Base-by-base conservation (phyloP, 2,329 filamentous ascomycete species). In the Tolypocladium tropicale region DNA sequence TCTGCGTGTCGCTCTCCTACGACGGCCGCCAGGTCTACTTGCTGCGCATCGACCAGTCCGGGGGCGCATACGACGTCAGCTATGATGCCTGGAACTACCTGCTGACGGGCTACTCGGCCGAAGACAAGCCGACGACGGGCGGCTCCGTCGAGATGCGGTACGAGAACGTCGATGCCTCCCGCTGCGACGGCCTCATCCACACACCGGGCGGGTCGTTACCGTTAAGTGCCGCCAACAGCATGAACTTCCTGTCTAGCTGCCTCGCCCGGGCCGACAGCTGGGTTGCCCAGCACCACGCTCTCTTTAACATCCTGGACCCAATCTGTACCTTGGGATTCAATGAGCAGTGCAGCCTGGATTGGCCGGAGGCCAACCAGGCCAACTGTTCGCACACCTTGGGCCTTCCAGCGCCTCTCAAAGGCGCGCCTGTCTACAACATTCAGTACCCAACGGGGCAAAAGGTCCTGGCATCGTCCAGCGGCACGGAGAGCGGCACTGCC, bases 61-160 rank as follows among this genome's bases (percentile, higher is more conserved):
- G 74, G 55, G 80, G 80, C 56, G 81, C 81, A 33, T 67, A 82
- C 68, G 82, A 84, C 65, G 73, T 84, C 64, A 76, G 72, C 64
- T 84, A 83, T 72, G 81, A 84, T 62, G 81, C 81, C 25, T 84
- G 80, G 79, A 83, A 82, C 69, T 81, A 80, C 61, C 78, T 84
- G n/a, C 63, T 69, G 52, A 78, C 75, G 0, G 78, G 78, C 55
- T 56, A 75, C 54, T 71, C 72, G 3, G 80, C 80, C 4, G 70
- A 70, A 2, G 65, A 73, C 16, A 67, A 74, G 50, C 78, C 79
- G 30, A 69, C 67, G 3, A 65, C 71, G 2, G 80, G 80, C 52
- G 80, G 79, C 23, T 71, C 70, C 12, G 62, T 80, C 25, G 67
- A 71, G 23, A 81, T 82, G 70, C 67, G 72, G 16, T 78, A 70